A percentile compares a stretch with the other conserved stretches of the same genome.
phyloP scores from a whole-genome alignment of 2,329 filamentous ascomycete genomes.

The Chaetothyriales sp. region DNA sequence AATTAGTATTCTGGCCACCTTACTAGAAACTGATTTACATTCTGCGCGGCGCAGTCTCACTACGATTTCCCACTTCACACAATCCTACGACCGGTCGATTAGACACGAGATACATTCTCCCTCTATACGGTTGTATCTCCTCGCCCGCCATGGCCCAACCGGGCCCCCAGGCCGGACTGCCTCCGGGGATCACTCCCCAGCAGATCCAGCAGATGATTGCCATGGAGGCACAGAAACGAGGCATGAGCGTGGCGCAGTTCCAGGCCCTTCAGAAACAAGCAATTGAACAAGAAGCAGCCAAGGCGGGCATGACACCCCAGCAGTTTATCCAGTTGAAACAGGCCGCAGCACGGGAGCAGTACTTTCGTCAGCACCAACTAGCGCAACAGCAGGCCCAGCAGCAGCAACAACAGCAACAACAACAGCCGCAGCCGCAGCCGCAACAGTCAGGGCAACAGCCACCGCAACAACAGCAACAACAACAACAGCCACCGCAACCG shows the following conservation, averaged over 20 bases:
- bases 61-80: too few relatives aligned
- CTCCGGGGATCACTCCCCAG: constrained; percentile 8
- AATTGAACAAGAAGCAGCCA: constrained; percentile 32
- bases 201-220: constrained; percentile 15
- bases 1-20: not conserved
- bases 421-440: constrained; percentile 23
- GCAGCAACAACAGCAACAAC: constrained; percentile 29
- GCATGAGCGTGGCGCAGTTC: constrained; percentile 74
- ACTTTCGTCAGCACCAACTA: constrained; percentile 25
- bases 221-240: constrained; percentile 62
- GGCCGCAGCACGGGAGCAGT: constrained; percentile 26
- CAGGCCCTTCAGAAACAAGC: constrained; percentile 36
- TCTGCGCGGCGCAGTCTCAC: not conserved
- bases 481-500: constrained; percentile 15
- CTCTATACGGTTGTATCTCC: not conserved
- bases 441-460: constrained; percentile 18
- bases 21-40: too few relatives aligned
- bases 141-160: constrained; percentile 20
- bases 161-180: constrained; percentile 7
- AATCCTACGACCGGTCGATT: not conserved
- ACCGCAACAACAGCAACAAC: constrained; percentile 22
- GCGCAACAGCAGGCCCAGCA: constrained; percentile 22
- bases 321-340: constrained; percentile 31
- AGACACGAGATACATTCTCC: not conserved
- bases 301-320: constrained; percentile 38